These are phyloP conservation scores for Calycina marina DNA, from an alignment of 2,329 filamentous ascomycete species.

Conservation along the genomic window DNA sequence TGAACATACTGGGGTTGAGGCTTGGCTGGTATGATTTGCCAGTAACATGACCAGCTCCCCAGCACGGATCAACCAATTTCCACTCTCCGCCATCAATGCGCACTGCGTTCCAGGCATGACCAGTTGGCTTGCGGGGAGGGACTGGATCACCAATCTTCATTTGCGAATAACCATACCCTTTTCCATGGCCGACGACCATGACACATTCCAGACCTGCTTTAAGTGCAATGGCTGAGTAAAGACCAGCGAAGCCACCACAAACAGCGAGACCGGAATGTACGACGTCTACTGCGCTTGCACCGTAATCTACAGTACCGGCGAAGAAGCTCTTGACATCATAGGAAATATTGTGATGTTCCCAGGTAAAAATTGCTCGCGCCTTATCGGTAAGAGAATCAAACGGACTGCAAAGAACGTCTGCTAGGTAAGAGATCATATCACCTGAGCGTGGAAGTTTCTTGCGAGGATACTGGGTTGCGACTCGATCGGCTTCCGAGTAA, in stretches of 20 bases:
- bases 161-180: constrained; percentile 61
- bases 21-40: constrained; percentile 44
- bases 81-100: constrained; percentile 73
- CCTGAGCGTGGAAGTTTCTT: constrained; percentile 46
- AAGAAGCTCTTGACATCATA: constrained; percentile 80
- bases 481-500: constrained; percentile 66
- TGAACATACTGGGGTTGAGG: constrained; percentile 52
- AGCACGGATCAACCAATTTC: constrained; percentile 87
- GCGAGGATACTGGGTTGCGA: constrained; percentile 65
- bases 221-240: constrained; percentile 65
- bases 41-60: constrained; percentile 68
- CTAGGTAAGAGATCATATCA: constrained; percentile 58
- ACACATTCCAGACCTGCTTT: constrained; percentile 68
- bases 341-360: constrained; percentile 84
- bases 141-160: constrained; percentile 48
- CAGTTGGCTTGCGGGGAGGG: constrained; percentile 45
- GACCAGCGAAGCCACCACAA: constrained; percentile 78
- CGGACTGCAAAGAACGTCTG: constrained; percentile 59
- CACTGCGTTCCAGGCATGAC: constrained; percentile 90
- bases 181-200: constrained; percentile 66
- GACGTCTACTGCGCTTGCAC: constrained; percentile 57
- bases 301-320: constrained; percentile 47
- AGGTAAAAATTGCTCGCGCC: constrained; percentile 82
- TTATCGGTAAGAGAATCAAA: constrained; percentile 81
- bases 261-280: constrained; percentile 70